phyloP scores from a whole-genome alignment of 306 rosid genomes.

The Senna siamea region DNA sequence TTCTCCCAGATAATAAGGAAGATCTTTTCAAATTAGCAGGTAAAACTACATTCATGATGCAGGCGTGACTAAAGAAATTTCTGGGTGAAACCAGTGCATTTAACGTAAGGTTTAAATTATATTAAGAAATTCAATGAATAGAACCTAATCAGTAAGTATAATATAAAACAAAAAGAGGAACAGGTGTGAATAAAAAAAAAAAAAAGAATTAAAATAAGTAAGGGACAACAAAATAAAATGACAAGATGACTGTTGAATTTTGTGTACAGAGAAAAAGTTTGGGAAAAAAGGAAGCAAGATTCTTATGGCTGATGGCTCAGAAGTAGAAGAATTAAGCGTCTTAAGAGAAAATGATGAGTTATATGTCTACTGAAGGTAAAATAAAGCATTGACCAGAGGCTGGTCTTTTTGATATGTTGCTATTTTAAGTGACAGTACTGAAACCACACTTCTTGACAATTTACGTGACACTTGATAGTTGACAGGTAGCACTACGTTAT shows the following conservation, averaged over 20 bases:
- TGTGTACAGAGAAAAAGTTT: conserved; percentile 67
- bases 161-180: neutral
- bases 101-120: neutral
- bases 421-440: neutral
- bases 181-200: neutral
- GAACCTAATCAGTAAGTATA: neutral
- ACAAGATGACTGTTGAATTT: conserved; percentile 25
- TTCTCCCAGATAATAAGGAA: conserved; percentile 74
- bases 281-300: conserved; percentile 69
- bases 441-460: conserved; percentile 6
- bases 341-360: conserved; percentile 76
- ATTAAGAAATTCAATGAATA: neutral
- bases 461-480: neutral
- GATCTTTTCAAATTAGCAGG: conserved; percentile 74
- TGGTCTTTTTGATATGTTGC: neutral
- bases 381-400: conserved; percentile 5
- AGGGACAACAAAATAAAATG: conserved; percentile 6
- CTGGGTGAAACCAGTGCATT: neutral
- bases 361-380: conserved; percentile 56
- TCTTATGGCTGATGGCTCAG: conserved; percentile 75
- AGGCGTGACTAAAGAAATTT: conserved; percentile 31
- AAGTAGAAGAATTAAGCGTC: conserved; percentile 66
- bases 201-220: conserved; percentile 16
- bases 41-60: conserved; percentile 43
- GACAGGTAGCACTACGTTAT: conserved; percentile 23